Base-by-base conservation (phyloP, 805 yeast species). In the Nematodospora valgi region DNA sequence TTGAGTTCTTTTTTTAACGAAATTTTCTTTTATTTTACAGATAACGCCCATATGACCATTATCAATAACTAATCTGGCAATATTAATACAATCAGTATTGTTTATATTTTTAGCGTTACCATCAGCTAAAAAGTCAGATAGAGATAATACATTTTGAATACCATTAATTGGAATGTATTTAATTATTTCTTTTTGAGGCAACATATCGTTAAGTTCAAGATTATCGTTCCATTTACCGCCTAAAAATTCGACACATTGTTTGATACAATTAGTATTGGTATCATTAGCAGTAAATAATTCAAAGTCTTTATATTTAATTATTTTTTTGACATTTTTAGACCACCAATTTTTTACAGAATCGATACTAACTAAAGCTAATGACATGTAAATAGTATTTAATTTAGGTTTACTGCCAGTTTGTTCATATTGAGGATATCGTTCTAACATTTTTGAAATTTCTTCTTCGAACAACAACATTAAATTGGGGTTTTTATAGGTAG, bases 201-300 rank as follows among this genome's bases (percentile, higher is more conserved):
- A 8, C 28, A 25, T 25, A 13, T 7, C 28, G 9, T 25, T 11
- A 12, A 25, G 9, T 7, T 7, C n/a, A 12, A 14, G 15, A 14
- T 14, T 7, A 25, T n/a, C 9, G 13, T 25, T 13, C 30, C 30
- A 27, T 7, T 5, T n/a, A 6, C 16, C 30, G 5, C 30, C 30
- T 27, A 27, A 27, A 5, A 15, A 5, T 27, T 27, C 20, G 9
- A 27, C 30, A 13, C 30, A 27, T 27, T 27, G 30, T 6, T n/a
- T 5, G 13, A 10, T 5, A 17, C 30, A 27, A 27, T 27, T 27
- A 10, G 10, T n/a, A 22, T 22, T 22, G 10, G 10, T 22, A 22
- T 22, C 24, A 22, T 10, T 10, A 22, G 24, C 24, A 10, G n/a
- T 10, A 22, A 22, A 22, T 22, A 22, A n/a, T 22, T 22, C 24